Evolutionary conservation across 257 asterid genomes (phyloP).

Genomic region (Solanum arcanum): DNA sequence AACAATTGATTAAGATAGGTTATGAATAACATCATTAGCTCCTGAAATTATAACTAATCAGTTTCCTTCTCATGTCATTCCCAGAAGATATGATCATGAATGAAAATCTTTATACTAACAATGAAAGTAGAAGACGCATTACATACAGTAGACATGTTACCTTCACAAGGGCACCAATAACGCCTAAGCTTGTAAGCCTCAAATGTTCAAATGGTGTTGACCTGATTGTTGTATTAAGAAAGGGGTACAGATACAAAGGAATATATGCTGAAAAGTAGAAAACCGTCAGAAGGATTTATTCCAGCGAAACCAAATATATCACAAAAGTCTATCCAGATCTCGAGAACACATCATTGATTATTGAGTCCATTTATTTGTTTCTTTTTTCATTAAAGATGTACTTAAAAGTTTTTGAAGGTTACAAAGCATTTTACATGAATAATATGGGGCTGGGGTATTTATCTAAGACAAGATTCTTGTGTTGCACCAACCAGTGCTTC

Average conservation of each 20-base stretch:
- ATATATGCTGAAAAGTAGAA: slow-evolving; percentile 21
- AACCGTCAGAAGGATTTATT: neutral
- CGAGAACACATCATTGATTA: neutral
- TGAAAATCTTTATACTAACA: neutral
- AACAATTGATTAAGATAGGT: neutral
- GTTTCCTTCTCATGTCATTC: neutral
- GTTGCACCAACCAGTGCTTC: neutral
- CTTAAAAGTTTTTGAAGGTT: neutral
- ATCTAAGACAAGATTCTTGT: neutral
- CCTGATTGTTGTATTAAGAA: slow-evolving; percentile 12
- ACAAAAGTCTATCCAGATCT: neutral
- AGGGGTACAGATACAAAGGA: slow-evolving; percentile 15
- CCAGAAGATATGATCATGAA: neutral
- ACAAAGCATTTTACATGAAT: neutral
- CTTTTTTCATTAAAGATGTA: neutral
- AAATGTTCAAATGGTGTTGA: slow-evolving; percentile 20
- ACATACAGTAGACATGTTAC: slow-evolving; percentile 4
- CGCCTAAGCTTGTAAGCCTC: slow-evolving; percentile 26
- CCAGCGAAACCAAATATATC: neutral
- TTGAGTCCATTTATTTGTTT: neutral
- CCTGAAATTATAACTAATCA: neutral
- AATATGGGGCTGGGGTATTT: neutral
- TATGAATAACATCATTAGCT: neutral
- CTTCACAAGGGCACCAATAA: slow-evolving; percentile 35
- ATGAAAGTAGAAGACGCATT: neutral